These are phyloP conservation scores for Cladophialophora psammophila DNA, from an alignment of 2,329 filamentous ascomycete genomes.

Conservation along the genomic window DNA sequence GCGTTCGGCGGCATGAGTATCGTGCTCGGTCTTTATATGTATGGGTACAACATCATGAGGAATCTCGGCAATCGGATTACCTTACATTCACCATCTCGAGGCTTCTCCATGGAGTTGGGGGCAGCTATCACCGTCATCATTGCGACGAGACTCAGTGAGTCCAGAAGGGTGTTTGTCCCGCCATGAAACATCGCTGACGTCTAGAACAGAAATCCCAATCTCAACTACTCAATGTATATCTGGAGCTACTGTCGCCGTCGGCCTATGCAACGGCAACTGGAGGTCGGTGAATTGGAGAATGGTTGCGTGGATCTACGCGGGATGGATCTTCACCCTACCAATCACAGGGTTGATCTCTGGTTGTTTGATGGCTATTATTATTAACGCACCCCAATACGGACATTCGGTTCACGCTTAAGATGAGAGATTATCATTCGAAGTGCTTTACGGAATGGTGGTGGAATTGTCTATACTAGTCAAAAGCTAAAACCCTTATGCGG, in stretches of 20 bases:
- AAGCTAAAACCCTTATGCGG: too few species aligned
- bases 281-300: slow-evolving; percentile 79
- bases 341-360: slow-evolving; percentile 65
- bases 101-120: slow-evolving; percentile 78
- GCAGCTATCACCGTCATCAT: slow-evolving; percentile 77
- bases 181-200: neutral
- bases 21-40: slow-evolving; percentile 73
- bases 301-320: slow-evolving; percentile 69
- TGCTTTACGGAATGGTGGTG: too few species aligned
- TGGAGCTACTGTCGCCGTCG: slow-evolving; percentile 62
- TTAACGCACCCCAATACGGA: slow-evolving; percentile 62
- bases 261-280: slow-evolving; percentile 72
- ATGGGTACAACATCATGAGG: slow-evolving; percentile 85
- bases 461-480: too few species aligned
- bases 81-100: slow-evolving; percentile 66
- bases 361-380: slow-evolving; percentile 58
- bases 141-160: slow-evolving; percentile 70
- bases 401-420: too few species aligned
- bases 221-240: slow-evolving; percentile 84
- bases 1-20: slow-evolving; percentile 70
- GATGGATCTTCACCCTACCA: slow-evolving; percentile 69
- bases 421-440: too few species aligned
- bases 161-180: neutral
- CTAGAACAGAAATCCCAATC: slow-evolving; percentile 63
- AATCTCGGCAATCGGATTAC: slow-evolving; percentile 83